phyloP scores from a whole-genome alignment of 768 basidiomycete genomes.

The Stropharia rugosoannulata region DNA sequence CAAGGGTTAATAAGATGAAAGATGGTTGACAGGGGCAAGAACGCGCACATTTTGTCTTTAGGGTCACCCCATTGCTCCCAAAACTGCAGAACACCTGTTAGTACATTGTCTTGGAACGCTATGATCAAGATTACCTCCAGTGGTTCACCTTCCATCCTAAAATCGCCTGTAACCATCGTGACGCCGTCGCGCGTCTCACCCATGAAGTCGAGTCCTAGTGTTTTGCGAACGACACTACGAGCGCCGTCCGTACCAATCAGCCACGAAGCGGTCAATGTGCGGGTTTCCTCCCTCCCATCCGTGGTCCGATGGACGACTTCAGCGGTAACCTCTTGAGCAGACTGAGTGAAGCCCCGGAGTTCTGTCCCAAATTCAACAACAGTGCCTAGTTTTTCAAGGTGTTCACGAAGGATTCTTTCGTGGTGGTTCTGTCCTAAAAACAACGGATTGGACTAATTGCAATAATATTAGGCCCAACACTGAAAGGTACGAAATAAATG shows the following conservation, averaged over 20 bases:
- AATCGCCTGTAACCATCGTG: conserved; percentile 38
- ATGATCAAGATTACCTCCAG: conserved; percentile 23
- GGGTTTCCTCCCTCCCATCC: conserved; percentile 18
- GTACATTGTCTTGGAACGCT: too few species aligned
- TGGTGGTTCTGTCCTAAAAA: conserved; percentile 32
- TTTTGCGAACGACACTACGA: conserved; percentile 38
- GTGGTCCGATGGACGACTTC: conserved; percentile 26
- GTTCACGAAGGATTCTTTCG: conserved; percentile 34
- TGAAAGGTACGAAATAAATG: not conserved
- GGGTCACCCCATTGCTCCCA: conserved; percentile 47
- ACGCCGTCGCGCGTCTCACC: conserved; percentile 36
- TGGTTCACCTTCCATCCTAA: conserved; percentile 36
- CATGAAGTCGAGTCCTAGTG: conserved; percentile 35
- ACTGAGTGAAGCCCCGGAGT: conserved; percentile 40
- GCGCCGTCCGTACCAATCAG: conserved; percentile 46
- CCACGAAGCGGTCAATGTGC: conserved; percentile 30
- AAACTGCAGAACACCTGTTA: conserved; percentile 21
- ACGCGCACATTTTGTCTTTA: conserved; percentile 30
- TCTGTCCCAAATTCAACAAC: conserved; percentile 43
- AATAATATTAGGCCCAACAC: not conserved
- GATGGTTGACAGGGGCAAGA: not conserved
- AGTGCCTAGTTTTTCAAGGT: conserved; percentile 29
- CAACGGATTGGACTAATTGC: conserved; percentile 26
- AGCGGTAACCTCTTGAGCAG: conserved; percentile 32
- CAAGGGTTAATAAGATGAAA: not conserved